A percentile compares a stretch with the other conserved stretches of the same genome.
phyloP scores from a whole-genome alignment of 176 grass and related monocot species.

The Lolium perenne region DNA sequence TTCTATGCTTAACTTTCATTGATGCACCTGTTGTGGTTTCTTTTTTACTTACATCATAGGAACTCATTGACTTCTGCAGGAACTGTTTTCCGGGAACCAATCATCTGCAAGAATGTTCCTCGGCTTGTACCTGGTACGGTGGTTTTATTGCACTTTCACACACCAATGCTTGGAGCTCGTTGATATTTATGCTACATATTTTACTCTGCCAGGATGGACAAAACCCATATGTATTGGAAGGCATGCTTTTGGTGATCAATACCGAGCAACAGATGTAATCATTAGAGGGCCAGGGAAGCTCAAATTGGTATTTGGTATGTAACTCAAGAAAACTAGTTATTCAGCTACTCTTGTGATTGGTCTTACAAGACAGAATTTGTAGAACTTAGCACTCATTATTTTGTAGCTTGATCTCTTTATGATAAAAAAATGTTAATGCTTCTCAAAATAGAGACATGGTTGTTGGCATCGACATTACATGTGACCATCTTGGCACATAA shows the following conservation, averaged over 20 bases:
- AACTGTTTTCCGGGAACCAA: constrained; percentile 86
- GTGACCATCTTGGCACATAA: constrained; percentile 7
- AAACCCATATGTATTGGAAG: constrained; percentile 87
- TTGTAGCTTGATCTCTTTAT: constrained; percentile 3
- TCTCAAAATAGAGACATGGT: background rate
- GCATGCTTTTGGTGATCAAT: constrained; percentile 87
- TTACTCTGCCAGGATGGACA: constrained; percentile 57
- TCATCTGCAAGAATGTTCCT: constrained; percentile 81
- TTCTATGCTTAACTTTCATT: constrained; percentile 31
- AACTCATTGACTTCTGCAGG: constrained; percentile 45
- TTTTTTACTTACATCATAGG: constrained; percentile 12
- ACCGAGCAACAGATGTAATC: constrained; percentile 73
- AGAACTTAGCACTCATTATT: background rate
- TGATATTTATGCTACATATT: constrained; percentile 28
- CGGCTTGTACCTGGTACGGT: constrained; percentile 70
- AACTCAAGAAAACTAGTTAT: background rate
- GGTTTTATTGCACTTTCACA: background rate
- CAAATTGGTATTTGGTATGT: constrained; percentile 82
- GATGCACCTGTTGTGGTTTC: constrained; percentile 4
- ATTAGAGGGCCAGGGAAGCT: constrained; percentile 79
- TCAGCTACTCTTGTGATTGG: constrained; percentile 7
- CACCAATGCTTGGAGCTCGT: background rate
- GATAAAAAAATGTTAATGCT: background rate
- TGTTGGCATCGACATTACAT: background rate
- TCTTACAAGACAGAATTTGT: constrained; percentile 24